Conservation (phyloP, 2,329 filamentous ascomycete genomes). For the Botrytis galanthina region DNA sequence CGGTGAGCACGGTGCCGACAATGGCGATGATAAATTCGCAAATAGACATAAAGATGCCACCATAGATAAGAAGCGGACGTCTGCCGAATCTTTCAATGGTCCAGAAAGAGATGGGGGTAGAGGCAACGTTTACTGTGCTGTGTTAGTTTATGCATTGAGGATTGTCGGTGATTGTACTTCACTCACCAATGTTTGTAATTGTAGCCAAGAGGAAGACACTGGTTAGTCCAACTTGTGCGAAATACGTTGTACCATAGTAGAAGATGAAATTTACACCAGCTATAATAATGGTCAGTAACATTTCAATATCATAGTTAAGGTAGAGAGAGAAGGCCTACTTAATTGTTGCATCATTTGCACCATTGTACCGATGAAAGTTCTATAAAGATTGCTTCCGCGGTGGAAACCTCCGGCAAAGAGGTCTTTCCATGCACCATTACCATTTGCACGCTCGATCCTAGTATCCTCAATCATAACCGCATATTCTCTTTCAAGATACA, state of each 20-base stretch:
- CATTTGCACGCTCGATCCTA: constrained; percentile 72
- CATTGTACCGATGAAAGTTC: constrained; percentile 69
- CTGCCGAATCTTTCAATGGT: constrained; percentile 82
- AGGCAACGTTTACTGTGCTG: constrained; percentile 71
- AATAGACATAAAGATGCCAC: constrained; percentile 76
- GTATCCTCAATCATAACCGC: constrained; percentile 22
- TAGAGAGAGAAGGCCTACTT: constrained; percentile 39
- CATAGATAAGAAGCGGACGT: constrained; percentile 73
- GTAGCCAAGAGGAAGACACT: constrained; percentile 81
- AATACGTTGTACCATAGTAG: constrained; percentile 90
- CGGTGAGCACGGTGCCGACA: constrained; percentile 49
- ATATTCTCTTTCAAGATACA: constrained; percentile 56
- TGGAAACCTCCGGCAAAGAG: constrained; percentile 63
- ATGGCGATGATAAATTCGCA: constrained; percentile 88
- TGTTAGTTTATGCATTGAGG: neutral
- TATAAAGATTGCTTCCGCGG: constrained; percentile 64
- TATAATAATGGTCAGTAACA: constrained; percentile 40
- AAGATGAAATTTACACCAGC: constrained; percentile 91
- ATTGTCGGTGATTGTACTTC: neutral
- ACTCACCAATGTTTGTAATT: constrained; percentile 50
- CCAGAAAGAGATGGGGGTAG: constrained; percentile 78
- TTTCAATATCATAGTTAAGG: neutral
- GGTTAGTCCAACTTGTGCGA: constrained; percentile 69
- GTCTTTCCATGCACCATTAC: constrained; percentile 66
- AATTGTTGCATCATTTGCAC: constrained; percentile 79